Percentiles rank a stretch among this genome's conserved stretches.
phyloP scores from a whole-genome alignment of 2,329 filamentous ascomycete species.

The Fusarium illudens region DNA sequence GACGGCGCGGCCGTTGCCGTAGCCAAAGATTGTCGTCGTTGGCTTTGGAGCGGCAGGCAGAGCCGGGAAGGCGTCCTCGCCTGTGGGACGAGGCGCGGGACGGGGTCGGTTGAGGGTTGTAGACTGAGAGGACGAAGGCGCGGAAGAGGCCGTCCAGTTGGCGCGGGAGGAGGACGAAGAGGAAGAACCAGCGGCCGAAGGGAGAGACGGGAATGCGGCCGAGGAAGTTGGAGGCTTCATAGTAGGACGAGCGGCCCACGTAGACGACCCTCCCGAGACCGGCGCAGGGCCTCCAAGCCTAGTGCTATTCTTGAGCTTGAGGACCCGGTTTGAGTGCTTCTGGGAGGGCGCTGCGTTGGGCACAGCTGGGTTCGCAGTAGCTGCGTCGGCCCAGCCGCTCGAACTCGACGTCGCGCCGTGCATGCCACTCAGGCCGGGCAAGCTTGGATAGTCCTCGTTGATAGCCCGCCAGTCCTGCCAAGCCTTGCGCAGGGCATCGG shows the following conservation, averaged over 20 bases:
- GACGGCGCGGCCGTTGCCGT: constrained; percentile 62
- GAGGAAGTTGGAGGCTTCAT: constrained; percentile 37
- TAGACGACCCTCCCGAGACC: constrained; percentile 30
- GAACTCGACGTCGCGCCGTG: constrained; percentile 66
- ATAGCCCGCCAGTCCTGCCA: constrained; percentile 97
- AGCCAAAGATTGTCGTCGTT: constrained; percentile 68
- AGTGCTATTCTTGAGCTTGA: constrained; percentile 68
- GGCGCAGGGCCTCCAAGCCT: constrained; percentile 51
- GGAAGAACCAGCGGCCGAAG: constrained; percentile 39
- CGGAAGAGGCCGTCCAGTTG: constrained; percentile 42
- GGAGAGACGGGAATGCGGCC: constrained; percentile 56
- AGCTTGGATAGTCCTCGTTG: constrained; percentile 92
- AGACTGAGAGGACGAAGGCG: constrained; percentile 43
- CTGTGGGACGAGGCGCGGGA: constrained; percentile 39
- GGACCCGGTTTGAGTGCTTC: constrained; percentile 62
- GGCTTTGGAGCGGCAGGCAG: constrained; percentile 80
- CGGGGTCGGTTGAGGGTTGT: constrained; percentile 29
- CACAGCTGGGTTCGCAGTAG: constrained; percentile 62
- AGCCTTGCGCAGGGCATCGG: constrained; percentile 76
- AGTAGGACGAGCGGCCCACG: constrained; percentile 35
- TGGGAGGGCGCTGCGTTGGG: constrained; percentile 53
- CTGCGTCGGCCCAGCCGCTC: constrained; percentile 68
- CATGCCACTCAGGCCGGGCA: constrained; percentile 78
- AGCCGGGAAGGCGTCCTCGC: constrained; percentile 78
- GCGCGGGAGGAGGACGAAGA: constrained; percentile 40